Base-by-base conservation (phyloP, 2,329 filamentous ascomycete species). In the Emmonsia crescens region DNA sequence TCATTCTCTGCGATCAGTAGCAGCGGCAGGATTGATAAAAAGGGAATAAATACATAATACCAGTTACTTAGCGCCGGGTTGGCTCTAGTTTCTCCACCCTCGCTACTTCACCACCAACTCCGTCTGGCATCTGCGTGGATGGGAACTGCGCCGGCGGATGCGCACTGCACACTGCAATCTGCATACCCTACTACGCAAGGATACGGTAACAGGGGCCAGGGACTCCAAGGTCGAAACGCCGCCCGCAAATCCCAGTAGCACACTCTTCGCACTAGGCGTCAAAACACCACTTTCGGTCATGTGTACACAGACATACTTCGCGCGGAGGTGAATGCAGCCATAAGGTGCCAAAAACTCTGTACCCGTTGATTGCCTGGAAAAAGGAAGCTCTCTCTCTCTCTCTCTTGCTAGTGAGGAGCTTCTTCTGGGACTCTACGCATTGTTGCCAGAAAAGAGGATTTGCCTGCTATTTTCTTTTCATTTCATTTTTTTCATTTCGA, bases 241-340 rank as follows among this genome's bases (percentile, higher is more conserved):
- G 42, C 31, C 55, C 49, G 57, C 57, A n/a, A 29, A 57, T 46
- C 55, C 40, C 27, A 21, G 55, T 31, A 44, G 24, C 55, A 29
- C 27, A 57, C 40, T 57, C 24, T 40, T 57, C 55, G 24, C 55
- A 33, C 55, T 31, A 44, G 55, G 24, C 38, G 55, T 38, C 57
- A 46, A 64, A 66, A 62, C 52, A 40, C 14, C 33, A 40, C 61
- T 63, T 67, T 66, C 64, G 69, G 69, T 72, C 70, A 72, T 72
- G 70, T 67, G 70, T 70, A 65, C 68, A 66, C 68, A 66, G 68
- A 67, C 66, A 68, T 71, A 67, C 60, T 46, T 58, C 59, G 36
- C 29, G 44, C 48, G 36, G 59, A 59, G 57, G 44, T 59, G 57
- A 59, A 59, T 27, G 31, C 33, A 31, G 57, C 14, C 27, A 27